Evolutionary conservation across 805 yeast species (phyloP).

Genomic region (Debaryomyces maramus): DNA sequence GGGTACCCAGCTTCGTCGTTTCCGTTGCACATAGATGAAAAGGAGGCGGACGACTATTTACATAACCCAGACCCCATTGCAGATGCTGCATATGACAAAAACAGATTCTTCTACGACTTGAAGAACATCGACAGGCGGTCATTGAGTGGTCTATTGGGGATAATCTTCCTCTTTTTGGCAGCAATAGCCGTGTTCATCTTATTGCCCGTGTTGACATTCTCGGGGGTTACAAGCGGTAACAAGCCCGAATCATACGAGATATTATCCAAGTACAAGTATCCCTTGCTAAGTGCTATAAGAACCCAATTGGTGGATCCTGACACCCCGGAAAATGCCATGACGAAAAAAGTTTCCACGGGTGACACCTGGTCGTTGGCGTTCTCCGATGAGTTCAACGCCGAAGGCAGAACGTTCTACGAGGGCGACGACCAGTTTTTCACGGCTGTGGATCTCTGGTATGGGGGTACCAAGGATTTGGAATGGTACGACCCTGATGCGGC

Average conservation of each 20-base stretch:
- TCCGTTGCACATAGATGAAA: constrained; percentile 87
- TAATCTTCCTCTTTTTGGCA: constrained; percentile 58
- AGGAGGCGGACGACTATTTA: constrained; percentile 90
- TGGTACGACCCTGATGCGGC: constrained; percentile 47
- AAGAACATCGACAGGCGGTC: constrained; percentile 66
- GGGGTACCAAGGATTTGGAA: constrained; percentile 44
- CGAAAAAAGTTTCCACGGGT: constrained; percentile 48
- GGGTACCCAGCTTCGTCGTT: constrained; percentile 93
- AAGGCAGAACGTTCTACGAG: constrained; percentile 43
- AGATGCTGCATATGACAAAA: constrained; percentile 80
- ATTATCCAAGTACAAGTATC: constrained; percentile 58
- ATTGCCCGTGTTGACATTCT: constrained; percentile 79
- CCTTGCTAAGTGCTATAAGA: constrained; percentile 58
- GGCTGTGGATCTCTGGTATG: constrained; percentile 42
- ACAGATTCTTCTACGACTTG: constrained; percentile 62
- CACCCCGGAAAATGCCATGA: constrained; percentile 55
- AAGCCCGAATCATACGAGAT: constrained; percentile 32
- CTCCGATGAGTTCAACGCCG: constrained; percentile 44
- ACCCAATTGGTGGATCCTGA: constrained; percentile 67
- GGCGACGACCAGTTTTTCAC: constrained; percentile 46
- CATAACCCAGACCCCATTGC: constrained; percentile 95
- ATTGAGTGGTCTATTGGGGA: constrained; percentile 57
- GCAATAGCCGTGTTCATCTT: constrained; percentile 69
- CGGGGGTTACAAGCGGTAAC: constrained; percentile 54
- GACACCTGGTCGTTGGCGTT: constrained; percentile 38